phyloP scores from a whole-genome alignment of 2,329 filamentous ascomycete species.

The Aspergillus novoparasiticus region DNA sequence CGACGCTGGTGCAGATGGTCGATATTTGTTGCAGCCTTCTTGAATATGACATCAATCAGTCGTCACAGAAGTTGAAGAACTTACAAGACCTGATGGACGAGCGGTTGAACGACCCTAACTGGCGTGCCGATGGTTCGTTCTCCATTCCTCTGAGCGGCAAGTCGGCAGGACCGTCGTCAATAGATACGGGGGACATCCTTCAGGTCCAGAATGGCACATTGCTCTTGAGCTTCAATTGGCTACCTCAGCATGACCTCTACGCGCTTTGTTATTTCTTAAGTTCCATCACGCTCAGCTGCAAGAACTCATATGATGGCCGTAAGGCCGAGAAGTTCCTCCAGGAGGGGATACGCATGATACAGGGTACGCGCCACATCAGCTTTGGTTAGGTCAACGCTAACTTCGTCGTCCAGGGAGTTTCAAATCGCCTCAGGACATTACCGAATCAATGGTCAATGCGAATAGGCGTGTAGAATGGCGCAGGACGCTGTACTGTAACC shows the following conservation, averaged over 20 bases:
- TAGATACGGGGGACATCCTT: slow-evolving; percentile 46
- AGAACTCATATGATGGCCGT: slow-evolving; percentile 56
- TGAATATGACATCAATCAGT: slow-evolving; percentile 56
- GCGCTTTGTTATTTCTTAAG: slow-evolving; percentile 62
- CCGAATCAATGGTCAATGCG: slow-evolving; percentile 60
- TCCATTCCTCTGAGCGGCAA: slow-evolving; percentile 49
- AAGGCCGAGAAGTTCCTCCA: slow-evolving; percentile 60
- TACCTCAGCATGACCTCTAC: slow-evolving; percentile 62
- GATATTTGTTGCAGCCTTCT: slow-evolving; percentile 64
- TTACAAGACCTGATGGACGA: slow-evolving; percentile 59
- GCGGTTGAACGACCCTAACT: slow-evolving; percentile 46
- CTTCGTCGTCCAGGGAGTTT: slow-evolving; percentile 32
- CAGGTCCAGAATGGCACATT: slow-evolving; percentile 46
- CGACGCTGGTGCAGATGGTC: slow-evolving; percentile 59
- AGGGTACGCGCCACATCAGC: slow-evolving; percentile 35
- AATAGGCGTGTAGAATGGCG: slow-evolving; percentile 66
- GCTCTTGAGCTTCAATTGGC: slow-evolving; percentile 60
- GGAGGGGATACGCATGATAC: slow-evolving; percentile 57
- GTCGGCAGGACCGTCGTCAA: slow-evolving; percentile 40
- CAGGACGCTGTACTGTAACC: slow-evolving; percentile 65
- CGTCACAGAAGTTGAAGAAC: slow-evolving; percentile 55
- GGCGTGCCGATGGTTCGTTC: slow-evolving; percentile 52
- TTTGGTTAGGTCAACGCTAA: slow-evolving; percentile 12
- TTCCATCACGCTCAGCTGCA: slow-evolving; percentile 57
- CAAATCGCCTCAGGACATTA: slow-evolving; percentile 42